Percentiles rank a stretch among this genome's conserved stretches.
phyloP scores from a whole-genome alignment of 305 asterid genomes.

The Euphrasia arctica region DNA sequence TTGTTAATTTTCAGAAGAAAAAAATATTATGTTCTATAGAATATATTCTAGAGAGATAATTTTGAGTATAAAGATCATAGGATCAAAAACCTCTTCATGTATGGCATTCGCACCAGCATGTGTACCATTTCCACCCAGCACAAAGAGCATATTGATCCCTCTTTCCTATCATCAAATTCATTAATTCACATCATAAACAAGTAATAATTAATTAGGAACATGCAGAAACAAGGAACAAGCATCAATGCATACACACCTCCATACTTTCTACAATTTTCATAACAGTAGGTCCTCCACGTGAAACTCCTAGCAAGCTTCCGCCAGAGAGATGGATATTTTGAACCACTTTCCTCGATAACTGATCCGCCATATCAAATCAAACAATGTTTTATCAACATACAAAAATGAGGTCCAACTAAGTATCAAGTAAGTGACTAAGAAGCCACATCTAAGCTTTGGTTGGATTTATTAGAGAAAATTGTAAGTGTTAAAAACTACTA shows the following conservation, averaged over 20 bases:
- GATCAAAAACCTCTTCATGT: slow-evolving; percentile 73
- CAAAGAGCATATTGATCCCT: slow-evolving; percentile 93
- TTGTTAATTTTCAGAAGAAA: neutral
- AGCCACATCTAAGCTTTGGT: slow-evolving; percentile 2
- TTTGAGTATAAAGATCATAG: slow-evolving; percentile 19
- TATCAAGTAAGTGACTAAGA: slow-evolving; percentile 1
- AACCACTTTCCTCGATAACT: slow-evolving; percentile 90
- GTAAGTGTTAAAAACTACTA: neutral
- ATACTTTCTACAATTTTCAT: slow-evolving; percentile 80
- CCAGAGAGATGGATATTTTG: slow-evolving; percentile 97
- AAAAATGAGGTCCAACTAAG: neutral
- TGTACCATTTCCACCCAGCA: slow-evolving; percentile 98
- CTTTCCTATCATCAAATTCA: slow-evolving; percentile 56
- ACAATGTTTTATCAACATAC: slow-evolving; percentile 16
- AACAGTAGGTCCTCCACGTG: slow-evolving; percentile 93
- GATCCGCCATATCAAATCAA: slow-evolving; percentile 28
- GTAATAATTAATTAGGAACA: neutral
- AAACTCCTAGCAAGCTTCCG: slow-evolving; percentile 95
- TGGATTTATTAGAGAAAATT: neutral
- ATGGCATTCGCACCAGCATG: slow-evolving; percentile 99
- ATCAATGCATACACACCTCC: slow-evolving; percentile 51
- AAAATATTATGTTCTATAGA: slow-evolving; percentile 2
- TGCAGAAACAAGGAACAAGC: slow-evolving; percentile 17
- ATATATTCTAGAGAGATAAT: neutral
- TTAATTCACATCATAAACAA: slow-evolving; percentile 23